Conservation (phyloP, 352 stramenopile species). For the Lagenidium sp. region DNA sequence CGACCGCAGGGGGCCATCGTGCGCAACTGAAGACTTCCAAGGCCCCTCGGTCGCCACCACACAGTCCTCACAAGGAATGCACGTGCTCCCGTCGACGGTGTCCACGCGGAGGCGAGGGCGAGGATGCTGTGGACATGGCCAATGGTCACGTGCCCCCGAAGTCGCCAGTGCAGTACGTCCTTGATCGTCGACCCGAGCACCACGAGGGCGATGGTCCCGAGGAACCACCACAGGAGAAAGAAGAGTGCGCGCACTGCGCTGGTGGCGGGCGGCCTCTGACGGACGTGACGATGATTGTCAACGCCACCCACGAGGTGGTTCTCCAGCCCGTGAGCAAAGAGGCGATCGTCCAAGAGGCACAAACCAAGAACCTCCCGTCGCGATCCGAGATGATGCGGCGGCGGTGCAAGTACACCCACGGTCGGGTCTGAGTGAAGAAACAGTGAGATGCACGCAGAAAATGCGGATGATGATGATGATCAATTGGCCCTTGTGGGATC, state of each 20-base stretch:
- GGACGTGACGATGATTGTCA: conserved; percentile 46
- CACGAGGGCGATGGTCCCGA: no score
- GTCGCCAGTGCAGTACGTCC: neutral
- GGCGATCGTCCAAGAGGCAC: conserved; percentile 4
- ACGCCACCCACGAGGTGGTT: conserved; percentile 27
- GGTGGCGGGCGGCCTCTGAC: no score
- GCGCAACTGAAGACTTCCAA: no score
- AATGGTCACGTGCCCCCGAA: no score
- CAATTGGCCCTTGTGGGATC: conserved; percentile 11
- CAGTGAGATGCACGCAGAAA: no score
- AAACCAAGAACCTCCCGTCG: conserved; percentile 10
- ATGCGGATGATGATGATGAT: no score
- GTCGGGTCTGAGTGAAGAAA: neutral
- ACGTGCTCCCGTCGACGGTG: no score
- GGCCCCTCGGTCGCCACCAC: neutral
- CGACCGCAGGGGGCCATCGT: no score
- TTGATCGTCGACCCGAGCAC: neutral
- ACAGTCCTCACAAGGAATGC: conserved; percentile 2
- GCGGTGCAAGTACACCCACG: conserved; percentile 35
- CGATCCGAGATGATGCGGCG: conserved; percentile 54
- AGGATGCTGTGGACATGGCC: no score
- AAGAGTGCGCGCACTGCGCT: no score
- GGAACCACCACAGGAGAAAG: no score
- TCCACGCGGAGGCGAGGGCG: no score
- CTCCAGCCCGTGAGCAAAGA: conserved; percentile 22